Evolutionary conservation across 306 rosid species (phyloP).

Genomic region (Dryas drummondii): DNA sequence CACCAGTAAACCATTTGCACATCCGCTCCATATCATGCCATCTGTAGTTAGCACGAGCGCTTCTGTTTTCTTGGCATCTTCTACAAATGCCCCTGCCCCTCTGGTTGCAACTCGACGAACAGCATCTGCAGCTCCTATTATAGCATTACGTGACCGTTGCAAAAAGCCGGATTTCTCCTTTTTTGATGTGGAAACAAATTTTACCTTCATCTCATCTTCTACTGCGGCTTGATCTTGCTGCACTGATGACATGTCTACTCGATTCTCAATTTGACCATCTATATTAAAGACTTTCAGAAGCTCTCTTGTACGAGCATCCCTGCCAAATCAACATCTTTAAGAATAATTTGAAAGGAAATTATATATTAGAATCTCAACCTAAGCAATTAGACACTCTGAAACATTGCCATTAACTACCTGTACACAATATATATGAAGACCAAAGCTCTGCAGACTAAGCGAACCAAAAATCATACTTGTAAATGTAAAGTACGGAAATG

Average conservation of each 20-base stretch:
- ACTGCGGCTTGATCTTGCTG: constrained; percentile 75
- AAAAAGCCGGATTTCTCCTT: constrained; percentile 92
- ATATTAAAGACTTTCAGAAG: constrained; percentile 85
- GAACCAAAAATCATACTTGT: no score
- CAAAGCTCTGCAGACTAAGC: no score
- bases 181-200: constrained; percentile 69
- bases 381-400: no score
- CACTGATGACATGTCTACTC: constrained; percentile 69
- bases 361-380: not conserved
- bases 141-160: constrained; percentile 87
- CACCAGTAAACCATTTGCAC: constrained; percentile 82
- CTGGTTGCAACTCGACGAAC: constrained; percentile 93
- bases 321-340: constrained; percentile 30
- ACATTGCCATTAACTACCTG: no score
- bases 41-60: constrained; percentile 67
- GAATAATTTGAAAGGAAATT: not conserved
- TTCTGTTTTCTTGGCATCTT: constrained; percentile 79
- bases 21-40: constrained; percentile 97
- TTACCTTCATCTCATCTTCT: constrained; percentile 84
- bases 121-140: constrained; percentile 98
- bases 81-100: constrained; percentile 92
- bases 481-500: no score
- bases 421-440: no score
- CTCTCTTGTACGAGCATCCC: constrained; percentile 95
- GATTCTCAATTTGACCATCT: constrained; percentile 86